Evolutionary conservation across 1,139 yeast genomes (phyloP).

Genomic region (Pichia sp.): DNA sequence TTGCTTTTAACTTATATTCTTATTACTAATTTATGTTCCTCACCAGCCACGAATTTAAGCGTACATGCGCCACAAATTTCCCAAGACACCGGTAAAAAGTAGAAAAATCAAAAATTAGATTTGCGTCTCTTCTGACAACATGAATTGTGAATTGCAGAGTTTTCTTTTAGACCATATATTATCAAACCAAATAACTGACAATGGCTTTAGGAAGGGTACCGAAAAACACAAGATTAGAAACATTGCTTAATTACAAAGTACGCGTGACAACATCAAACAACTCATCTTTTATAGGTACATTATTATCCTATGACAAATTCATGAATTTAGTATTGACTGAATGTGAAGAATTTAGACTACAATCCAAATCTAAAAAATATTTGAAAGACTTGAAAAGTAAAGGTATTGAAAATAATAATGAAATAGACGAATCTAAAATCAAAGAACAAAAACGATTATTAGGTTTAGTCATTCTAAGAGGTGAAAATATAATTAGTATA

Average conservation of each 20-base stretch:
- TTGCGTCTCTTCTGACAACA: background rate
- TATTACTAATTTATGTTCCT: background rate
- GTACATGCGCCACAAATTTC: background rate
- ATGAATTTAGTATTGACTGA: slow-evolving; percentile 84
- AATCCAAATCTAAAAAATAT: slow-evolving; percentile 49
- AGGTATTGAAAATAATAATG: background rate
- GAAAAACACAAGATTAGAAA: slow-evolving; percentile 38
- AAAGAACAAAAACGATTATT: slow-evolving; percentile 62
- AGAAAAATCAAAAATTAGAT: background rate
- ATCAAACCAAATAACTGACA: background rate
- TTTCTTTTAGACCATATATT: background rate
- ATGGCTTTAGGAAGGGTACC: slow-evolving; percentile 22
- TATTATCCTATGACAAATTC: slow-evolving; percentile 83
- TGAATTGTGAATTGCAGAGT: background rate
- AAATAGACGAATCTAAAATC: slow-evolving; percentile 29
- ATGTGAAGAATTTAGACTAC: slow-evolving; percentile 74
- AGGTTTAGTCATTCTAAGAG: slow-evolving; percentile 80
- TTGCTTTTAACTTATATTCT: background rate
- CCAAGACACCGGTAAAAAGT: background rate
- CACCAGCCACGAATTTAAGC: background rate
- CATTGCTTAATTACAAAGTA: slow-evolving; percentile 66
- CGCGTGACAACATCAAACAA: slow-evolving; percentile 70
- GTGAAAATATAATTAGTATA: slow-evolving; percentile 81
- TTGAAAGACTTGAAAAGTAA: slow-evolving; percentile 32
- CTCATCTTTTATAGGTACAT: slow-evolving; percentile 68